Percentiles rank a stretch among this genome's conserved stretches.
Evolutionary conservation across 345 rosid genomes (phyloP).

Genomic region (Populus alba): DNA sequence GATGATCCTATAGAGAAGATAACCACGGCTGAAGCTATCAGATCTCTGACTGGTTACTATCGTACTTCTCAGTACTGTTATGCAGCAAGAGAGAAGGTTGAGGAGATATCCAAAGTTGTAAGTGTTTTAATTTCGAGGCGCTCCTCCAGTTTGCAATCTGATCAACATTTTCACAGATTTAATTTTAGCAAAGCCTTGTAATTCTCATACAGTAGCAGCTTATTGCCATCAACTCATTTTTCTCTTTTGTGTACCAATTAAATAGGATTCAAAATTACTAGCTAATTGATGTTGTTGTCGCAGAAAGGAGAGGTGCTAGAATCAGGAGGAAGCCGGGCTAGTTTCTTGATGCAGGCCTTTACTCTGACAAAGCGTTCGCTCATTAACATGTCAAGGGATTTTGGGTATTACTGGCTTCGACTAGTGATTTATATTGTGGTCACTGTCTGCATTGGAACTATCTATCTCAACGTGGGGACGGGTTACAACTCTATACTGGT

Average conservation of each 20-base stretch:
- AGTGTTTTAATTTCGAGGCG: constrained; percentile 23
- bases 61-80: constrained; percentile 59
- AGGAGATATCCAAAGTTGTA: constrained; percentile 83
- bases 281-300: background rate
- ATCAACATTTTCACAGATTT: too few relatives aligned
- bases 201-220: too few relatives aligned
- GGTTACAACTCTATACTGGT: constrained; percentile 82
- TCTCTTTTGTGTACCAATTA: background rate
- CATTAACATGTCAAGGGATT: constrained; percentile 93
- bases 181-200: too few relatives aligned
- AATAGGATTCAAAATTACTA: background rate
- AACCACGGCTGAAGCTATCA: constrained; percentile 82
- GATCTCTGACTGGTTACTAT: constrained; percentile 57
- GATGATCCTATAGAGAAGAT: constrained; percentile 84
- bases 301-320: constrained; percentile 97
- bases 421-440: constrained; percentile 74
- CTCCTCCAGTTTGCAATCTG: background rate
- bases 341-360: constrained; percentile 81
- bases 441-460: constrained; percentile 87
- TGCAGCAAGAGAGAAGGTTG: constrained; percentile 62
- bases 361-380: constrained; percentile 78
- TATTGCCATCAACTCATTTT: background rate
- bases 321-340: constrained; percentile 91
- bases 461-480: constrained; percentile 81
- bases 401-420: constrained; percentile 98